Base-by-base conservation (phyloP, 2,329 filamentous ascomycete genomes). In the Sordariomycetes sp. region DNA sequence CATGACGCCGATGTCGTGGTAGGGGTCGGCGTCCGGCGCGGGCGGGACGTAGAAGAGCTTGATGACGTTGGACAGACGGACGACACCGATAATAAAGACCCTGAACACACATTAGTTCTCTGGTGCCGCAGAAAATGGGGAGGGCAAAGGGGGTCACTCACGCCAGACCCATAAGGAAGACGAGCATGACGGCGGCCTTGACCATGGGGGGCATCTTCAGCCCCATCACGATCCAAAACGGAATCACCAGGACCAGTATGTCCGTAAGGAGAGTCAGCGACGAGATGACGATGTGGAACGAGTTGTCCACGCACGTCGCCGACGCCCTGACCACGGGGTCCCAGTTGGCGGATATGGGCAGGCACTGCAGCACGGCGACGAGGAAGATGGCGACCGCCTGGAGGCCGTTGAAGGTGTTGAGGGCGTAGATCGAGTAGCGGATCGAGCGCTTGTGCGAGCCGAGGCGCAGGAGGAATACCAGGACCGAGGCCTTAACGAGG, bases 101-200 rank as follows among this genome's bases (percentile, higher is more conserved):
- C 70, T 72, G 12, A 10, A 16, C 53, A 20, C 16, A 46, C 20
- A 8, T 25, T n/a, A 61, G 24, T 3, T 53, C 35, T 11, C 32
- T 3, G 5, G 35, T 8, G 3, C 37, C 18, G 4, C 12, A 8
- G 4, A n/a, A 22, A 20, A 48, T 7, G 35, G 32, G 18, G 18
- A 54, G 24, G 28, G 32, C 6, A 22, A 1, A 16, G 12, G 11
- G n/a, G 18, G 11, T 25, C 11, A 68, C 70, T 66, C 59, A 72
- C 70, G 70, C 58, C 11, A 61, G 61, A 46, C 74, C 73, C 14
- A 75, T 59, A 3, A 70, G 60, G 57, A 75, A 76, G 12, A 76
- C 69, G 11, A 67, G 61, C 55, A 76, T 67, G 4, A 76, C 60
- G 1, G 71, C 72, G n/a, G 71, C 61, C 59, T 75, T 74, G n/a